Evolutionary conservation across 129 eudicot species (phyloP).

Genomic region (Chrysanthemum seticuspe): DNA sequence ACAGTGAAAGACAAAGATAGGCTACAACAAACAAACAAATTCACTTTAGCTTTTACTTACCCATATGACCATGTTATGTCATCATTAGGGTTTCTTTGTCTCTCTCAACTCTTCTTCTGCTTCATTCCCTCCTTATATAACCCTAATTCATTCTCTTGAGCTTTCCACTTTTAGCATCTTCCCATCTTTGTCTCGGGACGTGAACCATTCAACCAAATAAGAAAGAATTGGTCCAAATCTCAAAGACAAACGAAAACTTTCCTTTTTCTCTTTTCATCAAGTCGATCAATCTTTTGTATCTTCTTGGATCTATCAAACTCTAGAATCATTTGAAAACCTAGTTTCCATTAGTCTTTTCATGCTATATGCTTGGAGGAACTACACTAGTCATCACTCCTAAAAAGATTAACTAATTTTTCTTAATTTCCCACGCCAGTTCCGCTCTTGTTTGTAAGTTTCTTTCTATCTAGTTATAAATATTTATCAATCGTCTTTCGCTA

Average conservation of each 20-base stretch:
- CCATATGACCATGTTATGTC: constrained; percentile 31
- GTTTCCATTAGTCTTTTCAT: not conserved
- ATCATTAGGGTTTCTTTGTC: constrained; percentile 46
- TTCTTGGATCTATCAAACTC: not conserved
- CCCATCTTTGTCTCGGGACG: not conserved
- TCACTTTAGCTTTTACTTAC: constrained; percentile 17
- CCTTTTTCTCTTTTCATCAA: not conserved
- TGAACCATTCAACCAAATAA: not conserved
- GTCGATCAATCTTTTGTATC: too few relatives aligned
- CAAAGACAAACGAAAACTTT: not conserved
- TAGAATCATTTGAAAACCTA: constrained; percentile 16
- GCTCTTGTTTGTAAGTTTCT: constrained; percentile 22
- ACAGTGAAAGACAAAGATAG: constrained; percentile 40
- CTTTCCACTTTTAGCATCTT: constrained; percentile 19
- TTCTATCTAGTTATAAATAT: not conserved
- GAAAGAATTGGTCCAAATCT: constrained; percentile 11
- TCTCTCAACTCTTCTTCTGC: constrained; percentile 5
- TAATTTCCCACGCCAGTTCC: constrained; percentile 1
- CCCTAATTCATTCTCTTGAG: constrained; percentile 39
- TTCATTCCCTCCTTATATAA: constrained; percentile 25
- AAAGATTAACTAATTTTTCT: not conserved
- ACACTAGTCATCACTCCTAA: constrained; percentile 5
- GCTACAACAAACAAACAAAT: constrained; percentile 29
- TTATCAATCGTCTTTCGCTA: not conserved
- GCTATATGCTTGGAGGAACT: constrained; percentile 15